Base-by-base conservation (phyloP, 106 monocot genomes). In the Xerophyta viscosa region DNA sequence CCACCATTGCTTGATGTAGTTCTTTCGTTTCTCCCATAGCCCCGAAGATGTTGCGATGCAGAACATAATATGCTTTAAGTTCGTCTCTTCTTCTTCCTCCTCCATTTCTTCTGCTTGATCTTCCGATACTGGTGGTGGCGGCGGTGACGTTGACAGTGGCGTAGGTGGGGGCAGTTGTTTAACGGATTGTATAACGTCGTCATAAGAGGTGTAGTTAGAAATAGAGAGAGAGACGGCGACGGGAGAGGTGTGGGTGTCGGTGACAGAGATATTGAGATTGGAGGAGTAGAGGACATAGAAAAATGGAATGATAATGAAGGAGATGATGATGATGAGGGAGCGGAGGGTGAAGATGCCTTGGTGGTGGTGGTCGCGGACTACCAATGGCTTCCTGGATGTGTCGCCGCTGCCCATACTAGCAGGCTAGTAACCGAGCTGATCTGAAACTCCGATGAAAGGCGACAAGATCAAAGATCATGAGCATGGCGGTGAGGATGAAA, bases 1-100 rank as follows among this genome's bases (percentile, higher is more conserved):
- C 52, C 52, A 53, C 52, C 52, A 53, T 28, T 28, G 29, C 15
- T 53, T 53, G 52, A 53, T 4, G 29, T 53, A 53, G 3, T 28
- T 5, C n/a, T 53, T 53, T 18, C 52, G 27, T 18, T 29, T 27
- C 15, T 53, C 1, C 52, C 52, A 53, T 53, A 53, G 29, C 15
- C 29, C 29, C 25, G 52, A 28, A 6, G 52, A 4, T 4, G 28
- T 28, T 0, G 52, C 52, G 17, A 53, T 53, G 52, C 52, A 28
- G 52, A 53, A 53, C n/a, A 53, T 28, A 18, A 53, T 53, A 26
- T 53, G 52, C 27, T 53, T 11, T 7, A 53, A 26, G 8, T 30
- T 28, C 4, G 52, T 53, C 3, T 28, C 20, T 53, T 53, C 15
- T 46, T 46, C 45, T 6, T 46, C 5, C 5, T 20, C 45, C 5